Percentiles rank a stretch among this genome's conserved stretches.
These are phyloP conservation scores for Nyctanthes arbortristis DNA, from an alignment of 257 asterid species.

Conservation along the genomic window DNA sequence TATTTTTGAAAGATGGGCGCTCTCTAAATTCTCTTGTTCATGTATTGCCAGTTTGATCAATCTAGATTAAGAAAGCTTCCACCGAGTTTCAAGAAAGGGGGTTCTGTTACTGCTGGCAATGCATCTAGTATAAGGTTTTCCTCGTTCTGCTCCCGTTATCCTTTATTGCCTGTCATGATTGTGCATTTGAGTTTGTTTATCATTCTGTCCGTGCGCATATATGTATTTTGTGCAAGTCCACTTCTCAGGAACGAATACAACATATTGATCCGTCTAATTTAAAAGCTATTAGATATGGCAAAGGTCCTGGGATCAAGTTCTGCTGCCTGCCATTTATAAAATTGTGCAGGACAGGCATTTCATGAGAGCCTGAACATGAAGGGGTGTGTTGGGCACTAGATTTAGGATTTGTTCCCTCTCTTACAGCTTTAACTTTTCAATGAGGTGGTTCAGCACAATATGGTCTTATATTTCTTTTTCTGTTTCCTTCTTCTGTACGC, in stretches of 20 bases:
- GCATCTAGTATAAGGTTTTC: conserved; percentile 88
- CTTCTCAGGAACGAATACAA: conserved; percentile 1
- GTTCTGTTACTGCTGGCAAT: conserved; percentile 98
- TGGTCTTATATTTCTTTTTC: not conserved
- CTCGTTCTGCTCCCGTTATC: conserved; percentile 1
- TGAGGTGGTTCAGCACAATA: not conserved
- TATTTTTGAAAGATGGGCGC: not conserved
- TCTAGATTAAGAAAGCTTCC: conserved; percentile 74
- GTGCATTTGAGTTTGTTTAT: conserved; percentile 1
- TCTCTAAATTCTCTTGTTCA: conserved; percentile 4
- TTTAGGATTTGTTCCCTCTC: not conserved
- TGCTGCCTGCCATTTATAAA: not conserved
- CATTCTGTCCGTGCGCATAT: not conserved
- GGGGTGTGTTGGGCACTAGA: not conserved
- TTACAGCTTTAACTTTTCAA: not conserved
- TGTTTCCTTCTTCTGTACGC: not conserved
- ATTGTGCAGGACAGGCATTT: not conserved
- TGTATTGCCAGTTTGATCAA: conserved; percentile 73
- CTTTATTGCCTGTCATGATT: not conserved
- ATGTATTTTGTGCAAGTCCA: not conserved
- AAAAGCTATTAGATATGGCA: not conserved
- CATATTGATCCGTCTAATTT: not conserved
- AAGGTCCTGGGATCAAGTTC: not conserved
- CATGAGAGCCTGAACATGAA: not conserved
- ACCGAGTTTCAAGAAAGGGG: conserved; percentile 91